A percentile compares a stretch with the other conserved stretches of the same genome.
Conservation (phyloP, 2,329 filamentous ascomycete species). For the Bertia moriformis region DNA sequence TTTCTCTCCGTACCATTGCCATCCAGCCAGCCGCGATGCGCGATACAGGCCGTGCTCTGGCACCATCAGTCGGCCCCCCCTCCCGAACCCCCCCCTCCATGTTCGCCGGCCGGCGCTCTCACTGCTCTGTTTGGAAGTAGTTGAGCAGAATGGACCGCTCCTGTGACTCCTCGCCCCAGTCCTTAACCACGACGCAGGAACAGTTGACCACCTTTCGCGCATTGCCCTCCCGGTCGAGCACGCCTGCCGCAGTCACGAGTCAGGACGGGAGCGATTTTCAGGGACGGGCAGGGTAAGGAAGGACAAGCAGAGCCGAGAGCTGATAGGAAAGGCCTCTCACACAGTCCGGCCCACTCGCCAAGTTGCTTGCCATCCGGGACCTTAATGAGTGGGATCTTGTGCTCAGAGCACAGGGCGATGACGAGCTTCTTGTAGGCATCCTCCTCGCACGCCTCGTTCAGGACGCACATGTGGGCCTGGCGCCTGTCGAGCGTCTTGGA, state of each 20-base stretch:
- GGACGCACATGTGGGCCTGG: constrained; percentile 68
- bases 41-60: no score
- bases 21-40: no score
- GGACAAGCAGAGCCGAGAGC: no score
- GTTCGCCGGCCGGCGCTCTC: no score
- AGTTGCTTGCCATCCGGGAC: constrained; percentile 68
- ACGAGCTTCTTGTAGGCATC: constrained; percentile 75
- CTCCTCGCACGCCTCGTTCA: constrained; percentile 70
- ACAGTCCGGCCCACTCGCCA: constrained; percentile 69
- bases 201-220: constrained; percentile 73
- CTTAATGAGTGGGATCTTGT: constrained; percentile 72
- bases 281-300: no score
- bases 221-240: constrained; percentile 64
- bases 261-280: no score
- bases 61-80: no score
- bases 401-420: constrained; percentile 62
- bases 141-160: constrained; percentile 68
- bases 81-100: no score
- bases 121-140: constrained; percentile 59
- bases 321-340: no score
- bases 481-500: constrained; percentile 64
- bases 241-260: background rate
- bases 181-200: constrained; percentile 67
- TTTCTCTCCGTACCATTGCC: no score
- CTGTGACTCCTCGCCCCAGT: constrained; percentile 71